Evolutionary conservation across 2,329 filamentous ascomycete species (phyloP).

Genomic region (Sarocladiaceae sp.): DNA sequence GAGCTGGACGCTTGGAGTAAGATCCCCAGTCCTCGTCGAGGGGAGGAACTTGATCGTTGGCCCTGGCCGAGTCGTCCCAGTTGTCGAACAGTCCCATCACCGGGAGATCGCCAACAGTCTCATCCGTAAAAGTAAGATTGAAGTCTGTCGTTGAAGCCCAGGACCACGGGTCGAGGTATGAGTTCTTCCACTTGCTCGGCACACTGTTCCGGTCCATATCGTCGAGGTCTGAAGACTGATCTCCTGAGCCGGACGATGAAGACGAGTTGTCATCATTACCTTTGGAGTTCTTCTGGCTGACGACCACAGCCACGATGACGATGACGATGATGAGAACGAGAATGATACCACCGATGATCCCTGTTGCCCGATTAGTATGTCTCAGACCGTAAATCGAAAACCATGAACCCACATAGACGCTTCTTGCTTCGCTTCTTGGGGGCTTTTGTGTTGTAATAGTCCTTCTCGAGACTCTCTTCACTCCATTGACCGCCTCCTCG

Average conservation of each 20-base stretch:
- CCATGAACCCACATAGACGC: neutral
- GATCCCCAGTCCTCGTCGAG: constrained; percentile 71
- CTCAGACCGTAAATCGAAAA: neutral
- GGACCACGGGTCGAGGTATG: constrained; percentile 80
- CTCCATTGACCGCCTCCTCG: constrained; percentile 39
- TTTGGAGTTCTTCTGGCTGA: constrained; percentile 58
- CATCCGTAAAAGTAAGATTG: constrained; percentile 88
- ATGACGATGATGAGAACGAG: constrained; percentile 60
- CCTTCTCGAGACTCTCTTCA: constrained; percentile 43
- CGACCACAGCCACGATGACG: constrained; percentile 62
- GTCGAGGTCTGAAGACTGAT: constrained; percentile 35
- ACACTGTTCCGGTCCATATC: constrained; percentile 52
- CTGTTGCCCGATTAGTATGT: constrained; percentile 23
- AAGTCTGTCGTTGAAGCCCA: constrained; percentile 91
- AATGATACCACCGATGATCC: constrained; percentile 51
- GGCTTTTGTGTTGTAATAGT: constrained; percentile 37
- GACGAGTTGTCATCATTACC: constrained; percentile 17
- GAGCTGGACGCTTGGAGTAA: constrained; percentile 74
- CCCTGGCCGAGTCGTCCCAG: constrained; percentile 78
- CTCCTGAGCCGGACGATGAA: constrained; percentile 15
- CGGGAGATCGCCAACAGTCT: constrained; percentile 79
- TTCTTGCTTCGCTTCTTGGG: constrained; percentile 49
- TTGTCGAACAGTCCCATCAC: constrained; percentile 82
- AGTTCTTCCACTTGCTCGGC: constrained; percentile 64
- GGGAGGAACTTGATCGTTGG: constrained; percentile 77